Percentiles rank a stretch among this genome's conserved stretches.
Conservation (phyloP, 1,284 basidiomycete genomes). For the Leccinum holopus region DNA sequence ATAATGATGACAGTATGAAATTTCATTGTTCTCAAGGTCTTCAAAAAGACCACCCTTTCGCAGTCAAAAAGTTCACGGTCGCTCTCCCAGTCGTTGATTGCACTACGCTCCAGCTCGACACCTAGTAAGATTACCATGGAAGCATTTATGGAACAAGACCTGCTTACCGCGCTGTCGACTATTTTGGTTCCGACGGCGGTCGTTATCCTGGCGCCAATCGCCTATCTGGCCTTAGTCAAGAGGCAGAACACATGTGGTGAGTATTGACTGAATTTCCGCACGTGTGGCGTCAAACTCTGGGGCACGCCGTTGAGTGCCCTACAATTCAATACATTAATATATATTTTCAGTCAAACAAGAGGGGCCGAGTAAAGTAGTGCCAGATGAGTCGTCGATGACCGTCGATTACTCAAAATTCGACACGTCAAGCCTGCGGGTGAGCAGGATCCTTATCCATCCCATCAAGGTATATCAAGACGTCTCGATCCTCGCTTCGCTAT, state of each 20-base stretch:
- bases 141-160: constrained; percentile 2
- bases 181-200: constrained; percentile 10
- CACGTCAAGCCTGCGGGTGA: constrained; percentile 46
- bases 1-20: no score
- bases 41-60: not conserved
- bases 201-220: constrained; percentile 15
- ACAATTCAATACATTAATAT: constrained; percentile 11
- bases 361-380: not conserved
- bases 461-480: constrained; percentile 49
- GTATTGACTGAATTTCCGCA: constrained; percentile 1
- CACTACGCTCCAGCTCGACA: not conserved
- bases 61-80: not conserved
- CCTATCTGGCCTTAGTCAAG: constrained; percentile 19
- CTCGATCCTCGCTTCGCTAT: constrained; percentile 6
- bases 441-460: constrained; percentile 64
- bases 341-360: constrained; percentile 16
- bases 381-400: not conserved
- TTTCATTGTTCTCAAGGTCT: not conserved
- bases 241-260: constrained; percentile 13
- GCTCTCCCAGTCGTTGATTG: no score
- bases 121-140: not conserved
- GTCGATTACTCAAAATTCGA: constrained; percentile 25
- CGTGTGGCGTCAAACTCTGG: not conserved
- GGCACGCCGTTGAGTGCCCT: not conserved
- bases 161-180: constrained; percentile 7